Evolutionary conservation across 148 eudicot species (phyloP).

Genomic region (Camellia sinensis): DNA sequence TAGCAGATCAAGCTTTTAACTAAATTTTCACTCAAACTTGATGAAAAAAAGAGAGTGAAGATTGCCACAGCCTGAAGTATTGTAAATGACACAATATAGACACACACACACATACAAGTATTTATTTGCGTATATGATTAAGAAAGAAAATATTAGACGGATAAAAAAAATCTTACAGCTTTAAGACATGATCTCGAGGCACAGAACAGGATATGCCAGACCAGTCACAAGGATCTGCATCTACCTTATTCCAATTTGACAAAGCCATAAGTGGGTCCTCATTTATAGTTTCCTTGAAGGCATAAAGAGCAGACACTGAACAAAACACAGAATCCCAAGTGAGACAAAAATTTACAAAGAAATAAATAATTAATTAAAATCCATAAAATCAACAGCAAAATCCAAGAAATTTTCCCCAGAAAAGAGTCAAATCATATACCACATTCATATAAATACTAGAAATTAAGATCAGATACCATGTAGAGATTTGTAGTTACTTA

Average conservation of each 20-base stretch:
- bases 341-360: neutral
- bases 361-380: neutral
- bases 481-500: neutral
- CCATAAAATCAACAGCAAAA: conserved; percentile 7
- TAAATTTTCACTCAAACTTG: no score
- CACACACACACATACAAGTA: neutral
- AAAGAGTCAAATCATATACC: neutral
- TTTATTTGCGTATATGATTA: neutral
- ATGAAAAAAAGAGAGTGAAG: no score
- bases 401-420: neutral
- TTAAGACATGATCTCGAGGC: conserved; percentile 56
- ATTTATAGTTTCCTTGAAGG: conserved; percentile 84
- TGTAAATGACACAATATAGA: neutral
- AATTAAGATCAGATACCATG: neutral
- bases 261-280: conserved; percentile 81
- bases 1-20: no score
- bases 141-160: neutral
- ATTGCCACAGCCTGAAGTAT: no score
- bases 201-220: conserved; percentile 63
- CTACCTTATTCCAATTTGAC: conserved; percentile 81
- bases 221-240: conserved; percentile 87
- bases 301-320: conserved; percentile 64
- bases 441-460: neutral
- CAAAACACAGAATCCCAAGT: conserved; percentile 20
- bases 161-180: conserved; percentile 58